Percentiles rank a stretch among this genome's conserved stretches.
These are phyloP conservation scores for Warburgia ugandensis DNA, from an alignment of 164 flowering plant species.

Conservation along the genomic window DNA sequence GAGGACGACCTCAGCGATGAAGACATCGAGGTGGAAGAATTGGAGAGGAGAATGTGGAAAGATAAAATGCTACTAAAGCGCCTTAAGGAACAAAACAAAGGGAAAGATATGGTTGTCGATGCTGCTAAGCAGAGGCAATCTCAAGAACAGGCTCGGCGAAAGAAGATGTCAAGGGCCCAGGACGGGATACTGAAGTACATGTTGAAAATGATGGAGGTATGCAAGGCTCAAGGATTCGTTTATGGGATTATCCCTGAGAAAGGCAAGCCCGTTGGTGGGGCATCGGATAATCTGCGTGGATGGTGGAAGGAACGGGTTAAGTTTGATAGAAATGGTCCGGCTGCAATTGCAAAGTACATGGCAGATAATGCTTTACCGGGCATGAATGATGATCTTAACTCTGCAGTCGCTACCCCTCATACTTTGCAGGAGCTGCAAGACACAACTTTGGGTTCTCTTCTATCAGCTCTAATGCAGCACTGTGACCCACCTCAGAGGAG, in stretches of 20 bases:
- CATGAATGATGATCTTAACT: constrained; percentile 20
- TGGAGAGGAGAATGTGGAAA: constrained; percentile 41
- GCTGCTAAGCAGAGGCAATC: constrained; percentile 13
- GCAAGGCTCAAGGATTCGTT: constrained; percentile 59
- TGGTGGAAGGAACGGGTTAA: constrained; percentile 71
- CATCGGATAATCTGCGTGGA: constrained; percentile 55
- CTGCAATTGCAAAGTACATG: constrained; percentile 40
- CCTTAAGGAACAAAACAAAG: constrained; percentile 30
- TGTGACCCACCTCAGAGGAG: constrained; percentile 36
- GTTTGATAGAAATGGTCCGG: constrained; percentile 55
- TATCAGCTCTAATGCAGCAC: constrained; percentile 35
- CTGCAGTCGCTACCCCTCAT: constrained; percentile 5
- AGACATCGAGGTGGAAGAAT: constrained; percentile 33
- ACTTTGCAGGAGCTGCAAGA: constrained; percentile 28
- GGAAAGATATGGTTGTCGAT: constrained; percentile 5
- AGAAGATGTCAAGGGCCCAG: constrained; percentile 53
- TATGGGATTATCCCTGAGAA: constrained; percentile 66
- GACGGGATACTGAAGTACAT: constrained; percentile 61
- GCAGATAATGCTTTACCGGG: constrained; percentile 29
- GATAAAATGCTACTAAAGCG: constrained; percentile 29
- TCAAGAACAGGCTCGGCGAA: constrained; percentile 19
- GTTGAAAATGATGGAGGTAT: constrained; percentile 63
- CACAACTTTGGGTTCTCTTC: constrained; percentile 30
- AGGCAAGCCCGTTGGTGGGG: constrained; percentile 57
- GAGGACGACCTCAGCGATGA: constrained; percentile 31